phyloP scores from a whole-genome alignment of 2,329 filamentous ascomycete species.

The Apiospora marii region DNA sequence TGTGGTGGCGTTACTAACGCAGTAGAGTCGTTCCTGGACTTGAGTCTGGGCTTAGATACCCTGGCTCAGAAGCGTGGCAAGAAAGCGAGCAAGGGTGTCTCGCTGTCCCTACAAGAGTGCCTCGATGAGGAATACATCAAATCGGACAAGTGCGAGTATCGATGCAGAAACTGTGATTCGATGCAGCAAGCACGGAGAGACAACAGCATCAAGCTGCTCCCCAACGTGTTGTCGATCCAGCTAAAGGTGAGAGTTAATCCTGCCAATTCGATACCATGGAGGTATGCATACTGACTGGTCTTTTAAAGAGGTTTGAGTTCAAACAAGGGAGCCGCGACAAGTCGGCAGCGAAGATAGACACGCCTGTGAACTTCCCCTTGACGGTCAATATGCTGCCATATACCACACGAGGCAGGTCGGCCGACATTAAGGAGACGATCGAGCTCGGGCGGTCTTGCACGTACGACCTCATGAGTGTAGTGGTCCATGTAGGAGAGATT shows the following conservation, averaged over 20 bases:
- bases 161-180: conserved; percentile 80
- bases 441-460: conserved; percentile 72
- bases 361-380: conserved; percentile 83
- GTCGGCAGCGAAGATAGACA: conserved; percentile 85
- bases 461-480: conserved; percentile 88
- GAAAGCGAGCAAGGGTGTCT: conserved; percentile 58
- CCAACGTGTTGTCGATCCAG: conserved; percentile 90
- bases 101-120: conserved; percentile 73
- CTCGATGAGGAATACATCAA: conserved; percentile 87
- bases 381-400: conserved; percentile 92
- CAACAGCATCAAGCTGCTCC: conserved; percentile 82
- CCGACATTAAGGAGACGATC: conserved; percentile 57
- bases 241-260: conserved; percentile 71
- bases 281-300: conserved; percentile 25
- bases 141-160: conserved; percentile 88
- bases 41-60: conserved; percentile 85
- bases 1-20: conserved; percentile 85
- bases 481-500: conserved; percentile 92
- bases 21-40: conserved; percentile 88
- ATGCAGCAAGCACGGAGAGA: conserved; percentile 84
- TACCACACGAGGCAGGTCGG: conserved; percentile 69
- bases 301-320: conserved; percentile 74
- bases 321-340: conserved; percentile 69
- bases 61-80: conserved; percentile 71
- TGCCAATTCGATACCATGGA: neutral